Percentiles rank a stretch among this genome's conserved stretches.
phyloP scores from a whole-genome alignment of 352 stramenopile genomes.

The Globisporangium carolinianum region DNA sequence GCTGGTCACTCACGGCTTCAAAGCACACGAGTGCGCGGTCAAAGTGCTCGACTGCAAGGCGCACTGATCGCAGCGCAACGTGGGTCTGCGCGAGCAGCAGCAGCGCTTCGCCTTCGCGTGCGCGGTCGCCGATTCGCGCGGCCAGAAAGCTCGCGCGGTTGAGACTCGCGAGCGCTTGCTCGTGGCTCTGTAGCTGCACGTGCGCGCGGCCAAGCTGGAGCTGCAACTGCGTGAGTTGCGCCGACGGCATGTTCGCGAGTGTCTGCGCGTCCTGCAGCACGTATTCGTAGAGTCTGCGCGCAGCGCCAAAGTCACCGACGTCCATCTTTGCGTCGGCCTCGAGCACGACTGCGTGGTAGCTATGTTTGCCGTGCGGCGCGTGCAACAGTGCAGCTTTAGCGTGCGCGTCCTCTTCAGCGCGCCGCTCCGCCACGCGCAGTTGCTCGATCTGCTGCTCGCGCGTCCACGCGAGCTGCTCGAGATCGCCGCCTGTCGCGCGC shows the following conservation, averaged over 20 bases:
- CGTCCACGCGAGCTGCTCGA: constrained; percentile 37
- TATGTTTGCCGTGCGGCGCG: constrained; percentile 3
- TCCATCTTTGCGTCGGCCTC: constrained; percentile 59
- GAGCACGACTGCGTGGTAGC: constrained; percentile 31
- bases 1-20: constrained; percentile 31
- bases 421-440: background rate
- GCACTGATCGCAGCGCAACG: constrained; percentile 31
- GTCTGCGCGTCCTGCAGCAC: constrained; percentile 29
- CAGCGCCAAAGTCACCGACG: constrained; percentile 38
- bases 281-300: constrained; percentile 31
- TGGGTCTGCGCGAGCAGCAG: constrained; percentile 29
- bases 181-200: constrained; percentile 33
- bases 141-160: constrained; percentile 36
- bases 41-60: constrained; percentile 46
- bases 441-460: constrained; percentile 24
- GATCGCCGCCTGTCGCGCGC: constrained; percentile 23
- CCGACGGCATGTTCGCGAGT: constrained; percentile 29
- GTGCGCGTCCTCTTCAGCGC: background rate
- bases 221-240: constrained; percentile 23
- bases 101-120: constrained; percentile 26
- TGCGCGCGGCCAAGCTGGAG: constrained; percentile 29
- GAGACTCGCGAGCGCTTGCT: constrained; percentile 45
- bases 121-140: constrained; percentile 18
- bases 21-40: constrained; percentile 48
- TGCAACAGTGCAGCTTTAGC: background rate